Base-by-base conservation (phyloP, 306 rosid genomes). In the Inga oerstediana region DNA sequence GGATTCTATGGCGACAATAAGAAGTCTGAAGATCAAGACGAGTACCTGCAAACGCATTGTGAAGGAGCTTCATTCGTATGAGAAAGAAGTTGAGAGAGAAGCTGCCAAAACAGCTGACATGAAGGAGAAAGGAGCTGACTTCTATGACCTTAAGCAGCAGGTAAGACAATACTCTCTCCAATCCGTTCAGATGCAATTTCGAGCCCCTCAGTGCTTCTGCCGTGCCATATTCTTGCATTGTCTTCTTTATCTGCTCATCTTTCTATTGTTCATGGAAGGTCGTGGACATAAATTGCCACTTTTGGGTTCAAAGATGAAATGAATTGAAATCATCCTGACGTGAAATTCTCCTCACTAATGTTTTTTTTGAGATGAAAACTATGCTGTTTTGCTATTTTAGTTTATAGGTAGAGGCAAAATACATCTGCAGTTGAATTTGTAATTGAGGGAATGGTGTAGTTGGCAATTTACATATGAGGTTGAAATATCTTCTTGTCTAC, bases 121-220 rank as follows among this genome's bases (percentile, higher is more conserved):
- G 98, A 94, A 92, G 81, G 93, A 89, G 54, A 91, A 86, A 79
- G 94, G 97, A 58, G 97, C 98, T 70, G 98, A 94, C 62, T 92
- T 90, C 61, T 88, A 92, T 85, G 98, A 94, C 78, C 95, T 94
- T 77, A 94, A 92, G 88, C 98, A 94, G 82, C 98, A 94, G 95
- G 98, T 90, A 81, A 35, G 72, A 20, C 74, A n/a, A 34, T 64
- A 68, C 65, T 56, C 52, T 13, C 14, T 20, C 22, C 19, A 35
- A 72, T 37, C n/a, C 11, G 62, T 48, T 1, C 34, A 10, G 66
- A 58, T 8, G 24, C 11, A 10, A 61, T n/a, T 8, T 48, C 5
- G 43, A 48, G 41, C 49, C 37, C 35, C 34, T 78, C 37, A 13
- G 22, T 39, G 12, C 17, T 13, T 45, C 44, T 78, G 61, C 9